Evolutionary conservation across 768 basidiomycete genomes (phyloP), one percentile per base, ranked within the genome.

Genomic region (Kwoniella heveanensis): DNA sequence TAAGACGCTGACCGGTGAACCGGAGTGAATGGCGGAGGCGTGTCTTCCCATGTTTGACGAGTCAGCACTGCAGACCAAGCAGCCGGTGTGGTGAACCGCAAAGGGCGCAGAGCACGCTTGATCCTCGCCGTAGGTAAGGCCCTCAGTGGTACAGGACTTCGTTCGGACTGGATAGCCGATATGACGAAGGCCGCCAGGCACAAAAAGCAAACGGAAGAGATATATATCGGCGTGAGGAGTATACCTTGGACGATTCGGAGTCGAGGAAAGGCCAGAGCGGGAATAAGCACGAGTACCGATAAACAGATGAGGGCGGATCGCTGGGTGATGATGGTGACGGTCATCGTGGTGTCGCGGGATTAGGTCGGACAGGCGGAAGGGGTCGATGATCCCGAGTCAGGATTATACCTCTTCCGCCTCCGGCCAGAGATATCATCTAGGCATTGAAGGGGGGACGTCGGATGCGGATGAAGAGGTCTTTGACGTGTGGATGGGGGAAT

Each of bases 11-110:
- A 83, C 27, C 88, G 87, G 69, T 84, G 84, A 21, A 93, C 80
- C 8, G 88, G 85, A 0, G 88, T 84, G 50, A 48, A 60, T 72
- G 87, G 87, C 0, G 88, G 86, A 2, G 86, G 81, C 61, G 83
- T 86, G 68, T 88, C 86, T 2, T 90, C 90, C 93, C 92, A 95
- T 78, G 89, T 87, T n/a, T 90, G 90, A 30, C 92, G 87, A 49
- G 86, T 92, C 54, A 90, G 83, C 51, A 91, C 89, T 0, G 88
- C 92, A 73, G 93, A 90, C 93, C 93, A 96, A 30, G 92, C 93
- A 60, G 93, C 91, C 25, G 92, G 91, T 2, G 92, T 92, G 3
- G 91, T 91, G 82, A 96, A 95, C 2, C 86, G 85, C 52, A 93
- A 83, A 0, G 90, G 90, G 36, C 86, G 85, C 19, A 90, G 87